Evolutionary conservation across 2,329 filamentous ascomycete species (phyloP), one percentile per base, ranked within the genome.

Genomic region (Apiospora aurea): DNA sequence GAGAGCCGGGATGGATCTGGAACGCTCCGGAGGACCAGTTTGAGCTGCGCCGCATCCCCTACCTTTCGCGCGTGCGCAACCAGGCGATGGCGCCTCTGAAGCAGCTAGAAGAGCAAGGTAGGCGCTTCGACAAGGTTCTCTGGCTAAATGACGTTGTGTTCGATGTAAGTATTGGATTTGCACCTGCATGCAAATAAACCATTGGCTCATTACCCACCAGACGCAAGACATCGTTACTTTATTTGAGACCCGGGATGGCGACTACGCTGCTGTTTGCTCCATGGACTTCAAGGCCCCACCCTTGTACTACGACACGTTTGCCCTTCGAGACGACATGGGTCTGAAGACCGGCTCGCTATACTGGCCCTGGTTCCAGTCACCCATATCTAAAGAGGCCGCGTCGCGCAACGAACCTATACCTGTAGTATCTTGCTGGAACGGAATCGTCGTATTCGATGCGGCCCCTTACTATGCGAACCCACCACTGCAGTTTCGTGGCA

Each of bases 361-460:
- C 47, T 92, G 89, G 87, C 90, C 90, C 0, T 92, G 88, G 81
- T 91, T 92, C 76, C 83, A 85, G 41, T 85, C 75, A 14, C 80
- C 77, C 13, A 75, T 76, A 1, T 81, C 85, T 13, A 79, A 82
- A 34, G 78, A 85, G 38, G 86, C 88, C 0, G 82, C 90, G 29
- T 84, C 85, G 73, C 79, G 78, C 26, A 84, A 86, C 74, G 78
- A 82, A 14, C 88, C 90, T 0, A 84, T 91, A 1, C 87, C 86
- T 1, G 90, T 93, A 0, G 80, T 82, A n/a, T 91, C 88, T 57
- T 93, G 91, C 79, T 93, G 91, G 91, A 92, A 93, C 75, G 91
- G 90, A 64, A 88, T 91, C 78, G 85, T 85, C 75, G 82, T 77
- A 67, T 84, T 82, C 72, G 81, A 82, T 69, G 82, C 87, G 0